A percentile compares a stretch with the other conserved stretches of the same genome.
Conservation (phyloP, 495 filamentous ascomycete genomes). For the Usnea hakonensis region DNA sequence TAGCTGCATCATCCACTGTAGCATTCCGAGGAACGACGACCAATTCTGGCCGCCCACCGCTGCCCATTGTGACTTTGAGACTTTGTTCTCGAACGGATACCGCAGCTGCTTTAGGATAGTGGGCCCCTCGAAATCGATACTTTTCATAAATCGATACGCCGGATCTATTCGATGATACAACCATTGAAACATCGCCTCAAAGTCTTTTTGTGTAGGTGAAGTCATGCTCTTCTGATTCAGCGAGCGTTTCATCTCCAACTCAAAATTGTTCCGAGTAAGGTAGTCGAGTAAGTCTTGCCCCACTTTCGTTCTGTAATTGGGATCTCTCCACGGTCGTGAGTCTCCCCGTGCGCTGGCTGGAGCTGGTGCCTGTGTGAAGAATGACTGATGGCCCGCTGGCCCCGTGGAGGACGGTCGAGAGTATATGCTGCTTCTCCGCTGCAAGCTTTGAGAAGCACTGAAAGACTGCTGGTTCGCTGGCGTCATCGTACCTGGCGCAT, state of each 20-base stretch:
- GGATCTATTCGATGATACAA: constrained; percentile 93
- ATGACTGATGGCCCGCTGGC: constrained; percentile 68
- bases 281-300: constrained; percentile 88
- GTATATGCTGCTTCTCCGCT: constrained; percentile 84
- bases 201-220: constrained; percentile 96
- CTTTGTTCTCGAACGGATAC: constrained; percentile 88
- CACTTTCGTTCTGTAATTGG: constrained; percentile 69
- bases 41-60: constrained; percentile 95
- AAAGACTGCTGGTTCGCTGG: constrained; percentile 35
- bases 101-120: constrained; percentile 83
- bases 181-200: constrained; percentile 95
- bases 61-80: constrained; percentile 88
- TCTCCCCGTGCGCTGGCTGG: constrained; percentile 75
- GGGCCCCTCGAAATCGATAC: constrained; percentile 89
- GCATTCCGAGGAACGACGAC: constrained; percentile 82
- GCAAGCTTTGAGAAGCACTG: constrained; percentile 40
- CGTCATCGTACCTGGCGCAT: constrained; percentile 53
- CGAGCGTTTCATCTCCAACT: constrained; percentile 92
- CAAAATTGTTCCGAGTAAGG: constrained; percentile 81
- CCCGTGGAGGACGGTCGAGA: constrained; percentile 56
- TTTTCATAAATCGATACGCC: constrained; percentile 80
- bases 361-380: constrained; percentile 78
- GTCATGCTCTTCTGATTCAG: constrained; percentile 79
- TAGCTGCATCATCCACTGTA: constrained; percentile 99
- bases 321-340: constrained; percentile 80